These are phyloP conservation scores for Fraxinus anomala DNA, from an alignment of 257 asterid species.

Conservation along the genomic window DNA sequence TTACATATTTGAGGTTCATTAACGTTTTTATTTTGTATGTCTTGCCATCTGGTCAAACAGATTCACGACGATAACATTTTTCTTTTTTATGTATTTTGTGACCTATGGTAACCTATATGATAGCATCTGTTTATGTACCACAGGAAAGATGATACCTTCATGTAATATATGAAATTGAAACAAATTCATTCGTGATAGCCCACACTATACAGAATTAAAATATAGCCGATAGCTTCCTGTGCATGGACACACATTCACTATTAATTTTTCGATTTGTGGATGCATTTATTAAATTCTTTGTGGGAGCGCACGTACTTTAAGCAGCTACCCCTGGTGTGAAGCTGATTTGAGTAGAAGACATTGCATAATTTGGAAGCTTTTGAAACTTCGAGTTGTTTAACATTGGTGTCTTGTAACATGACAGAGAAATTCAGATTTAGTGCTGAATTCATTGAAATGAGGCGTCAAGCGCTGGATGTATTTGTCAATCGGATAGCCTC, in stretches of 20 bases:
- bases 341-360: constrained; percentile 19
- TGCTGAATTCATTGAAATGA: constrained; percentile 61
- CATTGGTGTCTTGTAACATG: constrained; percentile 1
- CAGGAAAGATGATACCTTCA: constrained; percentile 1
- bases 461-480: constrained; percentile 89
- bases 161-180: background rate
- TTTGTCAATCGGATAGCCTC: constrained; percentile 87
- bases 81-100: background rate
- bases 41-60: background rate
- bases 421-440: constrained; percentile 25
- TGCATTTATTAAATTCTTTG: background rate
- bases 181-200: background rate
- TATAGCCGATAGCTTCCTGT: background rate
- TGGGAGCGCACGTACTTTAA: background rate
- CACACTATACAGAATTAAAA: background rate
- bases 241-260: background rate
- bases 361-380: constrained; percentile 6
- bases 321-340: constrained; percentile 15
- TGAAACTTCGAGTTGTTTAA: constrained; percentile 19
- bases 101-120: background rate
- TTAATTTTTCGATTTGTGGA: background rate
- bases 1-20: background rate
- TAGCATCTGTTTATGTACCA: constrained; percentile 1
- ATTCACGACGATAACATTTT: background rate
- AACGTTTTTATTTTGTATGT: background rate